These are phyloP conservation scores for Funneliformis mosseae DNA, from an alignment of 192 early-diverging fungal species.

Conservation along the genomic window DNA sequence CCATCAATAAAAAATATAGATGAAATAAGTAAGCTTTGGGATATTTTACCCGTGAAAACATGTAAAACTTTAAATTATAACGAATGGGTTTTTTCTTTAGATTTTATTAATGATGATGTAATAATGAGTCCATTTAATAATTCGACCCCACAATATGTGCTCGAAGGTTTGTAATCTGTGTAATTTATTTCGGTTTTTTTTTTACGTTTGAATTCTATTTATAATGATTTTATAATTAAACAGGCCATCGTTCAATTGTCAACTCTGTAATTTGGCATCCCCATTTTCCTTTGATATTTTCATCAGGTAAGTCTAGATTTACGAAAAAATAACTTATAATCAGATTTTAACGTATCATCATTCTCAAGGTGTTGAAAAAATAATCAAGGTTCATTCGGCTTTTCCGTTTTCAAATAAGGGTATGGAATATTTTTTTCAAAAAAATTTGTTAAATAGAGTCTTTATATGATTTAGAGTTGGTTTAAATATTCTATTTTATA, in stretches of 20 bases:
- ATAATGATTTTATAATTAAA: neutral
- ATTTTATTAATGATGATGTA: neutral
- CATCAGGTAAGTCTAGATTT: neutral
- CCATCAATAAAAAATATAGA: neutral
- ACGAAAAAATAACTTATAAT: neutral
- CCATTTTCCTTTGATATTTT: neutral
- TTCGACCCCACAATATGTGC: constrained; percentile 1
- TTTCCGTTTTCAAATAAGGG: constrained; percentile 10
- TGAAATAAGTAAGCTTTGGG: neutral
- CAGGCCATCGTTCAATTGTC: neutral
- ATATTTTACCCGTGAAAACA: neutral
- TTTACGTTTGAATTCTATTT: neutral
- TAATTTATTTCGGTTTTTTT: neutral
- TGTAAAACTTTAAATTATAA: neutral
- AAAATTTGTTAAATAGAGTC: neutral
- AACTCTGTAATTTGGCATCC: neutral
- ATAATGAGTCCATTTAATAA: neutral
- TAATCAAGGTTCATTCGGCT: constrained; percentile 2
- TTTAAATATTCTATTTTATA: neutral
- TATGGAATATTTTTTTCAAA: neutral
- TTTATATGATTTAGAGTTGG: neutral
- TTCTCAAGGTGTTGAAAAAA: neutral
- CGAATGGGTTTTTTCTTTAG: neutral
- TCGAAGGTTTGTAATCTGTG: neutral
- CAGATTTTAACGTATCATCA: neutral